Conservation (phyloP, 331 rosid species). For the Quercus lobata region DNA sequence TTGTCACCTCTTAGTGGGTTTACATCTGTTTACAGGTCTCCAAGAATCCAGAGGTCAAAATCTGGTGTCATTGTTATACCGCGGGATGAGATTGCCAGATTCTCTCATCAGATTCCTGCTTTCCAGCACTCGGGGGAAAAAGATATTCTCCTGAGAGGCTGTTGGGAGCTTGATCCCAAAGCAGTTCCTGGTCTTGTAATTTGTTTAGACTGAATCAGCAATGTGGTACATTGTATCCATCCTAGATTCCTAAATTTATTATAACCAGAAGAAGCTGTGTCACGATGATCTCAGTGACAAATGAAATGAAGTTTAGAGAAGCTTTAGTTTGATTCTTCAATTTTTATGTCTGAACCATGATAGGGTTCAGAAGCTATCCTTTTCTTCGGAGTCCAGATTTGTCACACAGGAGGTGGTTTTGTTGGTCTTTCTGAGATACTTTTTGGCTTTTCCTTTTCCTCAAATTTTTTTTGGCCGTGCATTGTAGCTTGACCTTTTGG, state of each 20-base stretch:
- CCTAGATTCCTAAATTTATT: neutral
- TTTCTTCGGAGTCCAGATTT: neutral
- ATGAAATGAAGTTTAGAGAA: neutral
- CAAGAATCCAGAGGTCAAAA: constrained; percentile 52
- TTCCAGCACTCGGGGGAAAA: constrained; percentile 34
- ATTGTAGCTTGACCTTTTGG: neutral
- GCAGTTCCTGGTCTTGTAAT: constrained; percentile 38
- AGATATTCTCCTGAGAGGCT: constrained; percentile 35
- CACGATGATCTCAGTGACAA: neutral
- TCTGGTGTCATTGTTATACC: constrained; percentile 33
- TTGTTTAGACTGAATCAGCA: constrained; percentile 13
- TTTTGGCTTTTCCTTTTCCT: too few species aligned
- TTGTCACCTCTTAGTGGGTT: constrained; percentile 23
- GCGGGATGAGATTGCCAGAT: constrained; percentile 33
- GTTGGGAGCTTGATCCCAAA: constrained; percentile 64
- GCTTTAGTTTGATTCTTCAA: neutral
- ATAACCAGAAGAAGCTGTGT: neutral
- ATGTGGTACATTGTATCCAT: neutral
- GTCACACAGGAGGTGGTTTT: too few species aligned
- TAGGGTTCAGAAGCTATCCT: too few species aligned
- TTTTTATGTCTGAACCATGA: neutral
- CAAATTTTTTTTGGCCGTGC: neutral
- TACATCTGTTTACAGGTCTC: constrained; percentile 42
- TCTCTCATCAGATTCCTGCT: constrained; percentile 64
- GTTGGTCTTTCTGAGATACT: neutral